Percentiles rank a stretch among this genome's conserved stretches.
These are phyloP conservation scores for Aspergillus amoenus DNA, from an alignment of 2,329 filamentous ascomycete genomes.

Conservation along the genomic window DNA sequence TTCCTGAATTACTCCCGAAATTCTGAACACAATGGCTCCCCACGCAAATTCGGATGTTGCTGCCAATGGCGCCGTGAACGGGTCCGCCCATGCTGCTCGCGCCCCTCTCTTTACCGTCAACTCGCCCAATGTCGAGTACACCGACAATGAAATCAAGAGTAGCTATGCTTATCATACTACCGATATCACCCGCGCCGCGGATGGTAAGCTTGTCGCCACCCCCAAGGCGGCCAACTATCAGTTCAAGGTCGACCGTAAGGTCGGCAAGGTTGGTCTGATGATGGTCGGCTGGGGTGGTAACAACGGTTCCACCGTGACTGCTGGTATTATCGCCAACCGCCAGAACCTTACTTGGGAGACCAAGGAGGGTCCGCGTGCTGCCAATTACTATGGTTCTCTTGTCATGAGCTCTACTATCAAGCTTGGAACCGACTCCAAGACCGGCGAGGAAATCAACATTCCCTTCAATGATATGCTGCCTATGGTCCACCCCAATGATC, in stretches of 20 bases:
- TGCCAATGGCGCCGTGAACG: slow-evolving; percentile 55
- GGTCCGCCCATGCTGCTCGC: slow-evolving; percentile 45
- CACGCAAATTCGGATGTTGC: slow-evolving; percentile 69
- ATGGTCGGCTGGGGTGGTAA: slow-evolving; percentile 97
- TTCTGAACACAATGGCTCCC: slow-evolving; percentile 74
- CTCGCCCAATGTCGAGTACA: slow-evolving; percentile 91
- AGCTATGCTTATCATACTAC: slow-evolving; percentile 98
- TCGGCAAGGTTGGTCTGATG: slow-evolving; percentile 95
- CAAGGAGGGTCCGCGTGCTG: slow-evolving; percentile 76
- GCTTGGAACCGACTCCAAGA: slow-evolving; percentile 82
- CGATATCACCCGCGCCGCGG: slow-evolving; percentile 66
- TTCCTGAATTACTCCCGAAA: slow-evolving; percentile 20
- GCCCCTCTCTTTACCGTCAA: slow-evolving; percentile 75
- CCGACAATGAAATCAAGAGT: slow-evolving; percentile 81
- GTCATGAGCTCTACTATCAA: slow-evolving; percentile 98
- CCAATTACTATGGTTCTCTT: slow-evolving; percentile 98
- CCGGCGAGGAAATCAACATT: slow-evolving; percentile 87
- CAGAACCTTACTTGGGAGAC: slow-evolving; percentile 87
- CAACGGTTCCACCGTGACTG: slow-evolving; percentile 96
- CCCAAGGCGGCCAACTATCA: slow-evolving; percentile 90
- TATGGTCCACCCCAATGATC: slow-evolving; percentile 96
- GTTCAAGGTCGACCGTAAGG: slow-evolving; percentile 94
- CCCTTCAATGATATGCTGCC: slow-evolving; percentile 92
- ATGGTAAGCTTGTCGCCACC: slow-evolving; percentile 77
- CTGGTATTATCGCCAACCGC: slow-evolving; percentile 94